A percentile compares a stretch with the other conserved stretches of the same genome.
Evolutionary conservation across 176 grass and related monocot genomes (phyloP).

Genomic region (Zea luxurians): DNA sequence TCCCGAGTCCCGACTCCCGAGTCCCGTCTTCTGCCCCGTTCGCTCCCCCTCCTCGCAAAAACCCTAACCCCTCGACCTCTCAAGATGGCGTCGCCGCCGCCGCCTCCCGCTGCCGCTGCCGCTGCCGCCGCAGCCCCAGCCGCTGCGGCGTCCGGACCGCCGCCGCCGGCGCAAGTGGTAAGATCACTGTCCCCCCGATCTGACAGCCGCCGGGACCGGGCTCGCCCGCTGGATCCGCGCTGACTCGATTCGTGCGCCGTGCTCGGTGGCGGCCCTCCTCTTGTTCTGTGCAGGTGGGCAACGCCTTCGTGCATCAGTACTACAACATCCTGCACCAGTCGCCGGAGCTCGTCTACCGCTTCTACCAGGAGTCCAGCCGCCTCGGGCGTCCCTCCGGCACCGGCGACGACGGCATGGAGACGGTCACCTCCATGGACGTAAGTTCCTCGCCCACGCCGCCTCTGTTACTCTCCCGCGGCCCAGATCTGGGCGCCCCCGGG

Average conservation of each 20-base stretch:
- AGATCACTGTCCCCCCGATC: background rate
- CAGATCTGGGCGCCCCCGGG: conserved; percentile 43
- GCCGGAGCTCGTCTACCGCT: conserved; percentile 81
- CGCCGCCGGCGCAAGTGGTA: conserved; percentile 62
- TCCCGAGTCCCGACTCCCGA: background rate
- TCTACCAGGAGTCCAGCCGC: conserved; percentile 94
- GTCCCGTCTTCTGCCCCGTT: background rate
- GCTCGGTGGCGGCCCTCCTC: background rate
- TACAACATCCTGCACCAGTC: conserved; percentile 97
- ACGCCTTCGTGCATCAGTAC: conserved; percentile 98
- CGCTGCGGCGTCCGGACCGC: conserved; percentile 28
- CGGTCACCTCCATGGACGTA: conserved; percentile 79
- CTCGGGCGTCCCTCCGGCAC: conserved; percentile 62
- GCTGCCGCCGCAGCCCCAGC: background rate
- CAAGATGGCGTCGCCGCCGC: conserved; percentile 40
- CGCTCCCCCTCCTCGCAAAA: background rate
- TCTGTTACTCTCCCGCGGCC: background rate
- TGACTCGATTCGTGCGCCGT: conserved; percentile 8
- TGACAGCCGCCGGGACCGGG: background rate
- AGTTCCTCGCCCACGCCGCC: background rate
- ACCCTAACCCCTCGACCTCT: conserved; percentile 30
- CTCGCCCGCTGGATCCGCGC: conserved; percentile 9
- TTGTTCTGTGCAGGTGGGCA: conserved; percentile 64
- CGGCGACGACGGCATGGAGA: conserved; percentile 57
- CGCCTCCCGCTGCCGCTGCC: background rate